phyloP scores from a whole-genome alignment of 169 alveolate genomes.

The Blepharisma undulans region DNA sequence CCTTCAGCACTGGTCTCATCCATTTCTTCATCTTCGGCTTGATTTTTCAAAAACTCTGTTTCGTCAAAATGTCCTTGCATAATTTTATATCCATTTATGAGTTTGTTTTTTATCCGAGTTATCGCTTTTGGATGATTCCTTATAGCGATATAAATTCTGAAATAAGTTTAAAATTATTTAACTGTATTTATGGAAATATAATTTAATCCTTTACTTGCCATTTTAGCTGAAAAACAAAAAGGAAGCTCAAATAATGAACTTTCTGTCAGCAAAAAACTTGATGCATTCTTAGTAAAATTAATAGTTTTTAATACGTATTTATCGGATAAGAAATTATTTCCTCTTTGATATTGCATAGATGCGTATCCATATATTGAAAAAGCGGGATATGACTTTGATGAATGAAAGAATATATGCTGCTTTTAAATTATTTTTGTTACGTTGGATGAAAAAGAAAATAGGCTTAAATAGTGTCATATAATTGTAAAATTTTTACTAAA shows the following conservation, averaged over 20 bases:
- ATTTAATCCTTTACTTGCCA: not conserved
- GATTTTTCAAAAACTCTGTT: not conserved
- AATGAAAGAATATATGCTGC: too few relatives aligned
- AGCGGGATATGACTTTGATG: too few relatives aligned
- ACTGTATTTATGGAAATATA: not conserved
- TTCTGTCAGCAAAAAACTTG: too few relatives aligned
- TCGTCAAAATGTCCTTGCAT: constrained; percentile 39
- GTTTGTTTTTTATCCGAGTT: not conserved
- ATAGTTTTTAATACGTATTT: too few relatives aligned
- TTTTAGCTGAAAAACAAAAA: not conserved
- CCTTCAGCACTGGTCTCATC: not conserved
- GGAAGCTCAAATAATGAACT: not conserved
- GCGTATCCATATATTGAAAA: too few relatives aligned
- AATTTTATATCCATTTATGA: not conserved
- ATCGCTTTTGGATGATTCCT: not conserved
- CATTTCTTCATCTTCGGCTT: constrained; percentile 24
- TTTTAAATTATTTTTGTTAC: too few relatives aligned
- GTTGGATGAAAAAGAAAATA: too few relatives aligned
- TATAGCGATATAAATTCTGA: not conserved
- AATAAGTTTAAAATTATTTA: not conserved
- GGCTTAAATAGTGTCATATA: too few relatives aligned
- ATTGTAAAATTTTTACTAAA: too few relatives aligned
- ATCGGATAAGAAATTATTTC: too few relatives aligned
- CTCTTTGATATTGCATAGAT: too few relatives aligned
- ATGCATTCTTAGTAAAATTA: too few relatives aligned